Evolutionary conservation across 192 early-diverging fungal species (phyloP).

Genomic region (Mortierella hygrophila): DNA sequence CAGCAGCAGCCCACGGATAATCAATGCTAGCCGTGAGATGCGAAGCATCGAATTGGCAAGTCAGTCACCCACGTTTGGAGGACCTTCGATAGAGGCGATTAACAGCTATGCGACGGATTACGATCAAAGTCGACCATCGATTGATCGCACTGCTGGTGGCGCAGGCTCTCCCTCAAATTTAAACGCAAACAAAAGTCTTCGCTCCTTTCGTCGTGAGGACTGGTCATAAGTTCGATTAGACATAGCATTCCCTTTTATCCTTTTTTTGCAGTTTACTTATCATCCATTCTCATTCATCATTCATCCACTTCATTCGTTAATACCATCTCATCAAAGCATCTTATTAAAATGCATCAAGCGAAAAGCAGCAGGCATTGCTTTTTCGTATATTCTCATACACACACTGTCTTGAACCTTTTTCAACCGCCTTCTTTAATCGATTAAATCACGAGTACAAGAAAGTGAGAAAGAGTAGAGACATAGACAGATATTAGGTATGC

Average conservation of each 20-base stretch:
- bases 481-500: too few relatives aligned
- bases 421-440: too few relatives aligned
- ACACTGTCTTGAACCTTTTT: too few relatives aligned
- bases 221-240: constrained; percentile 15
- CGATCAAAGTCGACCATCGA: neutral
- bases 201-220: constrained; percentile 29
- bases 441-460: too few relatives aligned
- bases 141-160: neutral
- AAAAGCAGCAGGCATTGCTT: too few relatives aligned
- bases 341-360: too few relatives aligned
- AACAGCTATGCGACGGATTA: constrained; percentile 26
- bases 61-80: neutral
- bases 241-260: neutral
- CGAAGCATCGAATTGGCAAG: constrained; percentile 12
- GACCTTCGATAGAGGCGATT: neutral
- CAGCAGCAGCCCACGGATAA: neutral
- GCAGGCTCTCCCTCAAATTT: neutral
- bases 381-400: too few relatives aligned
- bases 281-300: too few relatives aligned
- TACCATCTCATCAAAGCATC: too few relatives aligned
- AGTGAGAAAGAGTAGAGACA: too few relatives aligned
- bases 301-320: too few relatives aligned
- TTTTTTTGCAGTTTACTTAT: neutral
- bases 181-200: constrained; percentile 20
- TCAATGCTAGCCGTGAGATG: neutral